phyloP scores from a whole-genome alignment of 371 early-diverging fungal genomes.

The Mortierella sp. region DNA sequence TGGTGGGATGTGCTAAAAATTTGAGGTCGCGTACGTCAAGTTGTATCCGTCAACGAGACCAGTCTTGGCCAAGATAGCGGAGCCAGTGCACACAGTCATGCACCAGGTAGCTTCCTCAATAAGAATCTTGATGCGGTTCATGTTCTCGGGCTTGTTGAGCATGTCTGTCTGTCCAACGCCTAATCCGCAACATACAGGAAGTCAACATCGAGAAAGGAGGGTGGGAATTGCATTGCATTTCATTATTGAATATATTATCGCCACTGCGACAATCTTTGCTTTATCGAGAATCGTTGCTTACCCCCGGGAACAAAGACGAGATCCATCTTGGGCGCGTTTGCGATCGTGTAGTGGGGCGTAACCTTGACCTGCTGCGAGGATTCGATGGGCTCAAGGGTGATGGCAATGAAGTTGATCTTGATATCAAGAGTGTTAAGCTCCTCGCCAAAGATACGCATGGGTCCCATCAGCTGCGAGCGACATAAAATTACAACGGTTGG shows the following conservation, averaged over 20 bases:
- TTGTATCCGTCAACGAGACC: constrained; percentile 48
- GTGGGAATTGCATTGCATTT: neutral
- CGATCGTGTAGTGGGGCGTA: constrained; percentile 15
- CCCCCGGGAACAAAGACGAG: constrained; percentile 35
- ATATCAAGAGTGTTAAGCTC: constrained; percentile 21
- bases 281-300: neutral
- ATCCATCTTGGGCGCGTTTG: constrained; percentile 18
- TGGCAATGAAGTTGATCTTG: constrained; percentile 22
- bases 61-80: constrained; percentile 42
- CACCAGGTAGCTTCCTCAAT: constrained; percentile 9
- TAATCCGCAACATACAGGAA: too few relatives aligned
- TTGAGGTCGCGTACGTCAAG: constrained; percentile 29
- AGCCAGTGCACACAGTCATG: constrained; percentile 55
- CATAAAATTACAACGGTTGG: too few relatives aligned
- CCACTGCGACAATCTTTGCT: too few relatives aligned
- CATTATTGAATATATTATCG: too few relatives aligned
- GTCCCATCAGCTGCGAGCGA: neutral
- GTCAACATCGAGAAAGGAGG: neutral
- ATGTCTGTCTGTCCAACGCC: neutral
- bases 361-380: constrained; percentile 24
- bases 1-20: neutral
- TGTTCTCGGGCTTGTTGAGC: neutral
- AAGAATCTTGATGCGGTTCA: constrained; percentile 1
- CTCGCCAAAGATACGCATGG: constrained; percentile 50
- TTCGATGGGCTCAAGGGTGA: constrained; percentile 12